Evolutionary conservation across 148 eudicot species (phyloP).

Genomic region (Silene uniflora): DNA sequence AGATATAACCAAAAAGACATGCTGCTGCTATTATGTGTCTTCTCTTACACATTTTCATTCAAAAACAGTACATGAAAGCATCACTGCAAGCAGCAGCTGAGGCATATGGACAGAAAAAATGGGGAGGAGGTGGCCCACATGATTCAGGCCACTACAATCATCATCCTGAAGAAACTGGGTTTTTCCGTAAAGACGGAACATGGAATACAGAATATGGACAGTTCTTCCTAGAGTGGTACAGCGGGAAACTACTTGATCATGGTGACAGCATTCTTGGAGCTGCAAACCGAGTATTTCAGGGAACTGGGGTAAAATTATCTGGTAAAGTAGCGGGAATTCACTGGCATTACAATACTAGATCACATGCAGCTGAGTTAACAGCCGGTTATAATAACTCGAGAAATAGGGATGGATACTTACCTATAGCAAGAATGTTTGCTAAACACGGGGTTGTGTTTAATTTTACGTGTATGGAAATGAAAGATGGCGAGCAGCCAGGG

Average conservation of each 20-base stretch:
- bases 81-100: conserved; percentile 77
- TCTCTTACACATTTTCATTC: too few relatives aligned
- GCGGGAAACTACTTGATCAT: conserved; percentile 62
- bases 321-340: conserved; percentile 94
- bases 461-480: conserved; percentile 95
- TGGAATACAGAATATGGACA: conserved; percentile 71
- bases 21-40: too few relatives aligned
- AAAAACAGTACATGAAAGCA: conserved; percentile 79
- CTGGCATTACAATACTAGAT: conserved; percentile 82
- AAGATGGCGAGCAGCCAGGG: conserved; percentile 65
- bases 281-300: conserved; percentile 62
- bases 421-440: conserved; percentile 62
- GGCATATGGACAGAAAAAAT: conserved; percentile 53
- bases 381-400: conserved; percentile 81
- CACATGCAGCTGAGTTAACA: conserved; percentile 81
- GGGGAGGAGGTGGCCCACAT: conserved; percentile 80
- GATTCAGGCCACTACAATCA: conserved; percentile 88
- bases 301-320: conserved; percentile 71
- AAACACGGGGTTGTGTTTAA: conserved; percentile 58
- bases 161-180: conserved; percentile 80
- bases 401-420: conserved; percentile 56
- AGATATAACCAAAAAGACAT: too few relatives aligned
- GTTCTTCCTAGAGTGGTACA: conserved; percentile 83
- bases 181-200: conserved; percentile 70
- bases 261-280: conserved; percentile 62